Percentiles rank a stretch among this genome's conserved stretches.
Conservation (phyloP, 306 rosid genomes). For the Cucumis sativus region DNA sequence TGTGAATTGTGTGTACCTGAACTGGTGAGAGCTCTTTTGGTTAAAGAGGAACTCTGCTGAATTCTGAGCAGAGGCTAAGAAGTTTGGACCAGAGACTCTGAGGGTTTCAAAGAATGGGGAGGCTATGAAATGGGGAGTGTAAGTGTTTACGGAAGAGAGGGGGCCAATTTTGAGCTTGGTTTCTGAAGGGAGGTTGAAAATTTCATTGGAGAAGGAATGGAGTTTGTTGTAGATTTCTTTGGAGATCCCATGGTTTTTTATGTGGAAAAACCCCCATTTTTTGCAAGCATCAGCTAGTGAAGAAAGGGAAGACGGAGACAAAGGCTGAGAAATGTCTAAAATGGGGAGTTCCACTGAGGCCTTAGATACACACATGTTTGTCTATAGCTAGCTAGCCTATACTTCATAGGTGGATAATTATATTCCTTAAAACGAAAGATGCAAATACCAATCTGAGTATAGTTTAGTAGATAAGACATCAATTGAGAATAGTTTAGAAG, state of each 20-base stretch:
- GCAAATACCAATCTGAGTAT: neutral
- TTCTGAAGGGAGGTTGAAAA: slow-evolving; percentile 67
- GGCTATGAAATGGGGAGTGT: slow-evolving; percentile 91
- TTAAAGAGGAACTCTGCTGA: slow-evolving; percentile 50
- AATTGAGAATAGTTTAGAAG: no score
- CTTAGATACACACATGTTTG: slow-evolving; percentile 38
- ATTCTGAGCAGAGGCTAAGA: slow-evolving; percentile 56
- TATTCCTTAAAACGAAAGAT: neutral
- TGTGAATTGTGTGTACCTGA: slow-evolving; percentile 37
- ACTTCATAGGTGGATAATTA: neutral
- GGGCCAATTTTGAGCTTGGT: slow-evolving; percentile 87
- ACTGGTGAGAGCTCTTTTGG: slow-evolving; percentile 28
- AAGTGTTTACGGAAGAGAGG: slow-evolving; percentile 56
- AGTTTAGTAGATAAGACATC: no score
- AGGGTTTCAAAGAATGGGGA: slow-evolving; percentile 97
- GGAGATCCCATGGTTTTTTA: slow-evolving; percentile 85
- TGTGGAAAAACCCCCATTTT: slow-evolving; percentile 89
- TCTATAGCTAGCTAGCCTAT: neutral
- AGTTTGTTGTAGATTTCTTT: slow-evolving; percentile 52
- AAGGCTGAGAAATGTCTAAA: slow-evolving; percentile 66
- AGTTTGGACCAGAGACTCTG: slow-evolving; percentile 67
- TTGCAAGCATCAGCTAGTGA: slow-evolving; percentile 60
- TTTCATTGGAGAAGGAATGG: slow-evolving; percentile 28
- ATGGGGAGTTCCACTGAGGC: slow-evolving; percentile 56
- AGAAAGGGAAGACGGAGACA: slow-evolving; percentile 40